Base-by-base conservation (phyloP, 768 basidiomycete species). In the Dioszegia aurantiaca region DNA sequence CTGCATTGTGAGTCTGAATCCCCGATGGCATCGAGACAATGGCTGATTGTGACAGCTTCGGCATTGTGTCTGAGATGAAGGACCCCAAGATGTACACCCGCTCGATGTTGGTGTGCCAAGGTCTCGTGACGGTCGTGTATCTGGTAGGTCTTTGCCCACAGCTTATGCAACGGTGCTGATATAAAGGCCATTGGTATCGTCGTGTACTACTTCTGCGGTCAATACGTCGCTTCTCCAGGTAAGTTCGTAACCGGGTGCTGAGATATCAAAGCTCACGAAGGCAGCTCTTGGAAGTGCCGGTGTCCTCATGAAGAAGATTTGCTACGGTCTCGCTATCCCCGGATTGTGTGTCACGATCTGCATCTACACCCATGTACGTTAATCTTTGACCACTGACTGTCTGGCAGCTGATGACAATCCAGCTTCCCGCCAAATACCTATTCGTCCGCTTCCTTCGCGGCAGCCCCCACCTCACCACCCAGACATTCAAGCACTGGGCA, bases 1-100 rank as follows among this genome's bases (percentile, higher is more conserved):
- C 64, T 1, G 58, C 65, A 9, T 74, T 71, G 45, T 44, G 43
- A 44, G 43, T 44, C n/a, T n/a, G n/a, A n/a, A n/a, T n/a, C n/a
- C n/a, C 14, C 6, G 33, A 6, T 33, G 33, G 33, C 33, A 33
- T 6, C 6, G 33, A 14, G 33, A 33, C 33, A 6, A 33, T n/a
- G 33, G 33, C 33, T 33, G 14, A 33, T 33, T 14, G 6, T 6
- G 8, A 6, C 16, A 47, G 26, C 54, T 58, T 69, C 52, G 61
- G 55, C 42, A 56, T 71, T 52, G 57, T 69, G 24, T 66, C 69
- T 16, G 76, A 77, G 60, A 75, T 77, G 74, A 57, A 62, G 41
- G 47, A 68, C 45, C 70, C 71, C 3, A 58, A 61, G 30, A 58
- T 70, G 46, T 76, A 66, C 65, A 72, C 63, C 40, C 65, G 63